Conservation (phyloP, 2,329 filamentous ascomycete genomes). For the Paracoccidioides lutzii region DNA sequence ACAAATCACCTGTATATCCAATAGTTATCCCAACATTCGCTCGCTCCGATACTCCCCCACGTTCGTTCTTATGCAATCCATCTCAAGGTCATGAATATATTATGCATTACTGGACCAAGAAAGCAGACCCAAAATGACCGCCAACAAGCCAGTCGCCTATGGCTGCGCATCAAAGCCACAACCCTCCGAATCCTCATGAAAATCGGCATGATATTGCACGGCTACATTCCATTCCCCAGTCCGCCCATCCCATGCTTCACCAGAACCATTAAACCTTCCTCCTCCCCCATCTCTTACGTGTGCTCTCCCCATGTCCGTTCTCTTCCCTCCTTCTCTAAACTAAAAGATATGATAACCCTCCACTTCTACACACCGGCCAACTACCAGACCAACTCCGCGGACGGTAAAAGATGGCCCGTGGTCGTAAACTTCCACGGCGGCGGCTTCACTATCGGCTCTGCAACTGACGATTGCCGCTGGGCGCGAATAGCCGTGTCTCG, state of each 20-base stretch:
- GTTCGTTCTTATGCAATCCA: not conserved
- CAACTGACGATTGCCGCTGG: slow-evolving; percentile 51
- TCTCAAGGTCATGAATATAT: not conserved
- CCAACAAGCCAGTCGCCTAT: slow-evolving; percentile 31
- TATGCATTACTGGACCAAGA: too few species aligned
- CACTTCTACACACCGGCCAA: slow-evolving; percentile 48
- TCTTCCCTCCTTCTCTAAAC: slow-evolving; percentile 20
- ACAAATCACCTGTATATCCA: too few species aligned
- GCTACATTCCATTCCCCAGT: slow-evolving; percentile 45
- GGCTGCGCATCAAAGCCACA: slow-evolving; percentile 49
- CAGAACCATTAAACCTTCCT: slow-evolving; percentile 33
- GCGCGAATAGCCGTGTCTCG: slow-evolving; percentile 42
- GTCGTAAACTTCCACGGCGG: slow-evolving; percentile 54
- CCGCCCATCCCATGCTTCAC: slow-evolving; percentile 50
- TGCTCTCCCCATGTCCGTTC: slow-evolving; percentile 3
- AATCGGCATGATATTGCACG: slow-evolving; percentile 57
- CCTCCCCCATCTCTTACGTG: slow-evolving; percentile 28
- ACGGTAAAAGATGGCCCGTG: slow-evolving; percentile 40
- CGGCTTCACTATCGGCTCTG: slow-evolving; percentile 47
- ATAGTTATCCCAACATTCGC: too few species aligned
- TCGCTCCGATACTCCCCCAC: too few species aligned
- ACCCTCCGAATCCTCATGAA: slow-evolving; percentile 57
- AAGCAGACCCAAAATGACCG: not conserved
- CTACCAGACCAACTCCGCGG: slow-evolving; percentile 21
- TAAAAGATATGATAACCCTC: slow-evolving; percentile 21